A percentile compares a stretch with the other conserved stretches of the same genome.
phyloP scores from a whole-genome alignment of 2,329 filamentous ascomycete genomes.

The Microcera coccophila region DNA sequence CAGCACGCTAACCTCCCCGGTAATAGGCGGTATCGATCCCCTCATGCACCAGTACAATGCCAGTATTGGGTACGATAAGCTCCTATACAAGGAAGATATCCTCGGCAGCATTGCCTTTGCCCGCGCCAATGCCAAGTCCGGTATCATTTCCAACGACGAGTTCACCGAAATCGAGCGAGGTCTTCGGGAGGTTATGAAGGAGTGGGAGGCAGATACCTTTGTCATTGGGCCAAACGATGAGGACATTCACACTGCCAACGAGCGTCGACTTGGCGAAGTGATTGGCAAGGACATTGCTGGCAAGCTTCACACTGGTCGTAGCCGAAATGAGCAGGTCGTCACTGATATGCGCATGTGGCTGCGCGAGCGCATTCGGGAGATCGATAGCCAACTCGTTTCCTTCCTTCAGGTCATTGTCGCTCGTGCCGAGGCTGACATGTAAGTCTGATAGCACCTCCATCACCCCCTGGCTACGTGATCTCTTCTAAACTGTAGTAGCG shows the following conservation, averaged over 20 bases:
- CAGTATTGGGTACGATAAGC: slow-evolving; percentile 63
- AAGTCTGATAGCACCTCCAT: slow-evolving; percentile 17
- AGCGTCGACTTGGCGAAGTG: slow-evolving; percentile 72
- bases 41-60: slow-evolving; percentile 52
- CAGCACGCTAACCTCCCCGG: neutral
- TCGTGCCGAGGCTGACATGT: slow-evolving; percentile 55
- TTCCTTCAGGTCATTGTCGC: slow-evolving; percentile 61
- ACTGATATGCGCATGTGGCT: slow-evolving; percentile 91
- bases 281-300: slow-evolving; percentile 82
- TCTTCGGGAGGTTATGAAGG: slow-evolving; percentile 39
- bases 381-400: slow-evolving; percentile 65
- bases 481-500: slow-evolving; percentile 12
- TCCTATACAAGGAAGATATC: slow-evolving; percentile 63
- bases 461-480: slow-evolving; percentile 19
- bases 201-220: slow-evolving; percentile 29
- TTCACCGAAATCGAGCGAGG: slow-evolving; percentile 61
- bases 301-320: slow-evolving; percentile 85
- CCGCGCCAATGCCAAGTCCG: slow-evolving; percentile 57
- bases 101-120: slow-evolving; percentile 63
- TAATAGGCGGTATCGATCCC: slow-evolving; percentile 12
- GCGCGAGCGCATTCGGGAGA: slow-evolving; percentile 65
- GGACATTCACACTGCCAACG: slow-evolving; percentile 64
- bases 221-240: slow-evolving; percentile 21
- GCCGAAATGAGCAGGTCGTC: slow-evolving; percentile 85
- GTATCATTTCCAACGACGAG: slow-evolving; percentile 59